Conservation (phyloP, 2,329 filamentous ascomycete species). For the Fusarium coffeatum region DNA sequence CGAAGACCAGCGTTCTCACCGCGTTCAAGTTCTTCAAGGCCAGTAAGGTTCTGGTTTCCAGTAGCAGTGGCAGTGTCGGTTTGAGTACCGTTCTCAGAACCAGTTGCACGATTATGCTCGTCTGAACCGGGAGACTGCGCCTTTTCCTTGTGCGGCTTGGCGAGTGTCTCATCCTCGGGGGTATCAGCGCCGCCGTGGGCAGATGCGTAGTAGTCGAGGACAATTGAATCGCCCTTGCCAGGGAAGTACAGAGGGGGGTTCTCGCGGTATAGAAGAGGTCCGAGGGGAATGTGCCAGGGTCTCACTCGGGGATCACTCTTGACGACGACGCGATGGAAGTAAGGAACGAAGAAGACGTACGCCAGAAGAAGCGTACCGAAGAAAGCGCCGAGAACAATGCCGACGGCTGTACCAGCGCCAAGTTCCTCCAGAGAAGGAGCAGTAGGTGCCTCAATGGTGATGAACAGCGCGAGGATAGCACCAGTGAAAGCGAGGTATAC, state of each 20-base stretch:
- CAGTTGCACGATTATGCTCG: not conserved
- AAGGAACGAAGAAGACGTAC: not conserved
- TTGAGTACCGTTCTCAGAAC: not conserved
- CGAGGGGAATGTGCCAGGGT: not conserved
- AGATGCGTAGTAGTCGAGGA: not conserved
- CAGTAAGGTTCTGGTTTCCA: not conserved
- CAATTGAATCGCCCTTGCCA: not conserved
- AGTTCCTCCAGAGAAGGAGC: not conserved
- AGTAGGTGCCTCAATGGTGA: not conserved
- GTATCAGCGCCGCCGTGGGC: not conserved
- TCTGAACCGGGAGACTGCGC: not conserved
- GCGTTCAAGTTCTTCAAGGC: not conserved
- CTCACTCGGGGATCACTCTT: not conserved
- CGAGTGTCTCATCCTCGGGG: rapidly evolving
- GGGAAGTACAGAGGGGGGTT: not conserved
- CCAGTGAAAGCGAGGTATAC: not conserved
- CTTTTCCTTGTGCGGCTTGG: not conserved
- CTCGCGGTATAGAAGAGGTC: not conserved
- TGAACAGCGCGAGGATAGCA: not conserved
- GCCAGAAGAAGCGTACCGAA: not conserved
- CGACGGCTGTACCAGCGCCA: not conserved
- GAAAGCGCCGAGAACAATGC: not conserved
- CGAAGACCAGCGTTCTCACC: not conserved
- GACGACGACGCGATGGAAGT: not conserved
- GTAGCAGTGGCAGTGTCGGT: not conserved